Base-by-base conservation (phyloP, 352 stramenopile species). In the Pythium biforme region DNA sequence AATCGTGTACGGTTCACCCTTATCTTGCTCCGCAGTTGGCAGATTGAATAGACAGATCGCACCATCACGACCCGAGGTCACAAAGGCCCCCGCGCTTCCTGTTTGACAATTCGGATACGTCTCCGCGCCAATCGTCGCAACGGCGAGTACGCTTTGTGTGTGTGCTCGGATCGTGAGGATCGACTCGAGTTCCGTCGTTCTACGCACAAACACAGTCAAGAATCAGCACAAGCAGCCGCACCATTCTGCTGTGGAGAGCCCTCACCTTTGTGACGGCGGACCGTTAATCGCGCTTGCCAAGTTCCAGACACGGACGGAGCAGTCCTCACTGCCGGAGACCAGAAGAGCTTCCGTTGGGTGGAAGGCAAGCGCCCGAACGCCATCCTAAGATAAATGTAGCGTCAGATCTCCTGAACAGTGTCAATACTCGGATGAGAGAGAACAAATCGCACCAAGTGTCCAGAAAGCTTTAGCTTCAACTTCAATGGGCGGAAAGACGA, bases 231-330 rank as follows among this genome's bases (percentile, higher is more conserved):
- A 56, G 9, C 27, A n/a, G n/a, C n/a, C n/a, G n/a, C n/a, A n/a
- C n/a, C n/a, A n/a, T n/a, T n/a, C n/a, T n/a, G 11, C 25, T 56
- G 29, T 17, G 20, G 1, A 37, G 11, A 19, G 20, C 14, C 14
- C 23, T 5, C 52, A 82, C 77, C 84, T 72, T 70, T 90, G 82
- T 11, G 79, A 81, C 40, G 85, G 81, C 23, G 83, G 83, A 17
- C 85, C 83, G 55, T 73, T 81, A 12, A 75, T 73, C 22, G 84
- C 71, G 59, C 65, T 86, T 22, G 75, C 70, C 11, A 95, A 57
- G 48, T 92, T 95, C 87, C 87, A 95, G 19, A 95, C 73, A 55
- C 87, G 86, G 22, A 93, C 84, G 0, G 87, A 92, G 59, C 84
- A 92, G 52, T 95, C 87, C 63, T 95, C 87, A 55, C 87, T 92